Conservation (phyloP, 257 asterid species). For the Solanum chmielewskii region DNA sequence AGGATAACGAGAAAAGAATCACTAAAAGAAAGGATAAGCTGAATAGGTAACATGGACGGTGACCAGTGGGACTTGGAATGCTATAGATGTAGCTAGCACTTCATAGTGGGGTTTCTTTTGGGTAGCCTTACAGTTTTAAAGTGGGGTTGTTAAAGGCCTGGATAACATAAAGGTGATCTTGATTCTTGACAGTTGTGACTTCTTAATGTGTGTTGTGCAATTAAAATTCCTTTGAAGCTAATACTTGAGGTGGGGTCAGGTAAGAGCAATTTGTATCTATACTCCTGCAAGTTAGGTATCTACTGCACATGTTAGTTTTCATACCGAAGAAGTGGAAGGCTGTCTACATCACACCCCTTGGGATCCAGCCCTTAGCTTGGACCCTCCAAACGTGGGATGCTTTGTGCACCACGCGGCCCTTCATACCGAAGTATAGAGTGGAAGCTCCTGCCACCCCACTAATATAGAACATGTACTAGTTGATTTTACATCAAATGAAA, state of each 20-base stretch:
- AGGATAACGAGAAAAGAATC: not conserved
- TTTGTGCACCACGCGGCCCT: not conserved
- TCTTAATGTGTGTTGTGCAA: not conserved
- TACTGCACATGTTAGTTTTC: not conserved
- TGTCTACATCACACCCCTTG: not conserved
- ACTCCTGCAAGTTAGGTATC: not conserved
- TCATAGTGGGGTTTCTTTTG: not conserved
- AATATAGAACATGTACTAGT: not conserved
- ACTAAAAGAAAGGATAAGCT: not conserved
- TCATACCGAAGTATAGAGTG: not conserved
- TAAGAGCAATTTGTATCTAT: not conserved
- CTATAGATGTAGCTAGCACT: not conserved
- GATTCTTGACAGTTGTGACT: not conserved
- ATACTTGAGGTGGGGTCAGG: not conserved
- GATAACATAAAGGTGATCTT: conserved; percentile 1
- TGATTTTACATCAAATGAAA: not conserved
- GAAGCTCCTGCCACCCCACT: not conserved
- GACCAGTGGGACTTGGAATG: not conserved
- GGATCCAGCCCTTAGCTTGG: not conserved
- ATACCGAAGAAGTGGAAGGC: not conserved
- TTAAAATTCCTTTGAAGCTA: not conserved
- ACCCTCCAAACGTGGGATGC: not conserved
- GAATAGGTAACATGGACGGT: not conserved
- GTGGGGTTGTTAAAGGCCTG: not conserved
- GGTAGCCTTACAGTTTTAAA: not conserved